Percentiles rank a stretch among this genome's conserved stretches.
Conservation (phyloP, 129 eudicot genomes). For the Centella asiatica region DNA sequence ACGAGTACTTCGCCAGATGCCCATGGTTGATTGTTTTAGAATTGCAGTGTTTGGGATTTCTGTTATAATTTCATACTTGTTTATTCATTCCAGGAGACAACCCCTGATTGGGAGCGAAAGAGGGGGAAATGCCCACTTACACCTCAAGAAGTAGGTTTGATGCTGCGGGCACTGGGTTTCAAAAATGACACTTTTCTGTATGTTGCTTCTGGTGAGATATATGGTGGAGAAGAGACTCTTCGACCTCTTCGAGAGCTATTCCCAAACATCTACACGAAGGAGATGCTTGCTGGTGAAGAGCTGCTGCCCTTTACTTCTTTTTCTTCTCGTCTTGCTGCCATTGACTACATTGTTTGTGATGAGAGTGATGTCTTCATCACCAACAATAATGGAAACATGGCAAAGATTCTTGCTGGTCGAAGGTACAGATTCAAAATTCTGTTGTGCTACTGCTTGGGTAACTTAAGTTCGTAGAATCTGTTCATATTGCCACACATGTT, state of each 20-base stretch:
- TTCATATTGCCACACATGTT: neutral
- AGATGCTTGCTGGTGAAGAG: conserved; percentile 69
- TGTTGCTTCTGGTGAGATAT: conserved; percentile 98
- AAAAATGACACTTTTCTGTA: conserved; percentile 72
- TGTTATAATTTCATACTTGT: neutral
- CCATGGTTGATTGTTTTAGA: neutral
- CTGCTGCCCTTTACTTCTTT: conserved; percentile 66
- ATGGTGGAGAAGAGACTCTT: conserved; percentile 92
- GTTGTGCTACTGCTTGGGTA: neutral
- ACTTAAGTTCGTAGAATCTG: neutral
- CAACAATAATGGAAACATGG: conserved; percentile 96
- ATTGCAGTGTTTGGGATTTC: neutral
- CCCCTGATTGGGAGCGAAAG: conserved; percentile 82
- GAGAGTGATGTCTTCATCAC: conserved; percentile 95
- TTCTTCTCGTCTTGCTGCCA: conserved; percentile 94
- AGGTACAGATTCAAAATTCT: conserved; percentile 36
- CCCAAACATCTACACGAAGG: conserved; percentile 90
- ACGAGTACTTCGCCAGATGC: neutral
- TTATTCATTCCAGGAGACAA: conserved; percentile 46
- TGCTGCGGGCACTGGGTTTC: conserved; percentile 93
- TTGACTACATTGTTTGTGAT: conserved; percentile 88
- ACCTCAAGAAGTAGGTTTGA: conserved; percentile 90
- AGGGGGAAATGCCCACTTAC: conserved; percentile 98
- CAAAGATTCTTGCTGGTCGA: conserved; percentile 91
- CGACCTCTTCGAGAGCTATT: conserved; percentile 81